Conservation (phyloP, 805 yeast genomes). For the Yamadazyma kitorensis region DNA sequence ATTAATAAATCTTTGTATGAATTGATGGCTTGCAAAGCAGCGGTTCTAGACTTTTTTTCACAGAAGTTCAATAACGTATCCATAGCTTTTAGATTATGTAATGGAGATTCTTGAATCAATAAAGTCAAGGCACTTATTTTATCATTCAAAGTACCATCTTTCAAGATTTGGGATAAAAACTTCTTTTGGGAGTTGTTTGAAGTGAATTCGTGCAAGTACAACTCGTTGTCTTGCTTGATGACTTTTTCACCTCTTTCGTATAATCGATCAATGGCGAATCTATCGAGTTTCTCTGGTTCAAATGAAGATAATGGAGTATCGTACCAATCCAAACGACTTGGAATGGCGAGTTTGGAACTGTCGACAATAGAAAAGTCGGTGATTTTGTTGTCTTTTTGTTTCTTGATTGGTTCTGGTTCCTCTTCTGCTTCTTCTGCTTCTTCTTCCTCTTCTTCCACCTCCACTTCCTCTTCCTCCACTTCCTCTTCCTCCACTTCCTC, state of each 20-base stretch:
- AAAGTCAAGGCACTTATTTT: constrained; percentile 92
- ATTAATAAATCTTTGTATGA: constrained; percentile 86
- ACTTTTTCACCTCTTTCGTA: constrained; percentile 63
- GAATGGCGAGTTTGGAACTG: constrained; percentile 54
- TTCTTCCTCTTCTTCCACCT: constrained; percentile 10
- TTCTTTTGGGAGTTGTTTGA: constrained; percentile 77
- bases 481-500: constrained; percentile 13
- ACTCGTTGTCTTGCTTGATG: constrained; percentile 66
- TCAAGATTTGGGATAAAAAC: constrained; percentile 82
- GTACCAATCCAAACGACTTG: constrained; percentile 75
- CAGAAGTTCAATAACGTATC: constrained; percentile 77
- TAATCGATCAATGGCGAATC: constrained; percentile 59
- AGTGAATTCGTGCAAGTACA: constrained; percentile 70
- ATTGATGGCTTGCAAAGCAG: constrained; percentile 85
- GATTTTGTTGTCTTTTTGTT: constrained; percentile 19
- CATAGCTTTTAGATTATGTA: constrained; percentile 81
- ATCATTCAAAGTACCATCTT: constrained; percentile 93
- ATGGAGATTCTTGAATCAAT: constrained; percentile 90
- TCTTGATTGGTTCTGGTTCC: constrained; percentile 14
- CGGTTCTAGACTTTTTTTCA: constrained; percentile 88
- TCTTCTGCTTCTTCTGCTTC: constrained; percentile 12
- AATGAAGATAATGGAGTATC: constrained; percentile 41
- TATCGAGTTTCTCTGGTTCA: constrained; percentile 38
- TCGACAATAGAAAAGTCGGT: constrained; percentile 47
- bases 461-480: constrained; percentile 7